Evolutionary conservation across 139 green algal genomes (phyloP).

Genomic region (Chlamydomonas schloesseri): DNA sequence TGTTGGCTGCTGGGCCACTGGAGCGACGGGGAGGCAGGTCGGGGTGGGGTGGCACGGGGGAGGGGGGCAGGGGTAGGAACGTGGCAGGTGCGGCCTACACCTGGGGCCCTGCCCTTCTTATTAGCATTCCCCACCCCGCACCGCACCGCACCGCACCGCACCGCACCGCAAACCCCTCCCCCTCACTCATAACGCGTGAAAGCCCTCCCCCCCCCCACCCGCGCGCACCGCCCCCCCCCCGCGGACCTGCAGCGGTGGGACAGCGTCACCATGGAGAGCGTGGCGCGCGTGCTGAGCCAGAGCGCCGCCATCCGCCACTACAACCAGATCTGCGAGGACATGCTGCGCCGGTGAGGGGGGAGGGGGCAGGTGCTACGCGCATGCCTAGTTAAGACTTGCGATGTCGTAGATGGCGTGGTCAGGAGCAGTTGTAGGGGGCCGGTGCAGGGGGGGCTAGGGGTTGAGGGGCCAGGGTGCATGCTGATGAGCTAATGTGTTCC

Average conservation of each 20-base stretch:
- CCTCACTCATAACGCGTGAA: no score
- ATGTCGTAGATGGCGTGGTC: background rate
- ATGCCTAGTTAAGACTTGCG: no score
- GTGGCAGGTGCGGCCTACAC: no score
- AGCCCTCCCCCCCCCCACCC: background rate
- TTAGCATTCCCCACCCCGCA: no score
- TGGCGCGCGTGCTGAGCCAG: background rate
- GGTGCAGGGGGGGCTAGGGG: no score
- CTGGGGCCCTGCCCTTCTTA: no score
- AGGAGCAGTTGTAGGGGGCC: background rate
- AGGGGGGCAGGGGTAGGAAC: background rate
- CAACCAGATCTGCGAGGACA: background rate
- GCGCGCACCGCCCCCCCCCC: background rate
- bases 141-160: no score
- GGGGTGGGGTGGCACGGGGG: background rate
- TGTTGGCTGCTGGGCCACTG: no score
- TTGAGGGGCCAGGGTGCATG: no score
- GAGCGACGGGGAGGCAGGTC: no score
- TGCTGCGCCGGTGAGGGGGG: background rate
- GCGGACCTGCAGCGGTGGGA: slow-evolving; percentile 10
- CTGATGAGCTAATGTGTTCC: no score
- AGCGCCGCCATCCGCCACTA: slow-evolving; percentile 13
- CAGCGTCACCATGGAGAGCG: slow-evolving; percentile 6
- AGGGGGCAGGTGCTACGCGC: background rate
- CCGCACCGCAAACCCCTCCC: background rate